Conservation (phyloP, 768 basidiomycete species). For the Phylloporus sp. region DNA sequence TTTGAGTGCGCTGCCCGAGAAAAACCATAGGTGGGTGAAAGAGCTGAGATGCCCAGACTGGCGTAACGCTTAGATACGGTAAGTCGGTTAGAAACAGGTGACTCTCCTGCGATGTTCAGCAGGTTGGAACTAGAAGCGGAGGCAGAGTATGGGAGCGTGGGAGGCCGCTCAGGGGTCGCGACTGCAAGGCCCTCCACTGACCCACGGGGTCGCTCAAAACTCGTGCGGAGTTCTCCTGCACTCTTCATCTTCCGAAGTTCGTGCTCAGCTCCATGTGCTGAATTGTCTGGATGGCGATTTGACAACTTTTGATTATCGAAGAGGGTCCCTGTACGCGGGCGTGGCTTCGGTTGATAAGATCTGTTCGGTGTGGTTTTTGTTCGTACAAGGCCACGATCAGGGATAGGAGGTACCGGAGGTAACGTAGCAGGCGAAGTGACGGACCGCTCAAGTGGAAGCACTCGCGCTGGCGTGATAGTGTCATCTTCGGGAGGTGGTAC, state of each 20-base stretch:
- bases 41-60: constrained; percentile 52
- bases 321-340: constrained; percentile 30
- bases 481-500: constrained; percentile 50
- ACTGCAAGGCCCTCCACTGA: constrained; percentile 24
- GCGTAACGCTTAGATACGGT: constrained; percentile 55
- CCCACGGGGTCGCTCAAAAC: constrained; percentile 26
- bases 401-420: constrained; percentile 16
- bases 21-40: constrained; percentile 31
- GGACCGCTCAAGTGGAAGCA: constrained; percentile 48
- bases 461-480: constrained; percentile 64
- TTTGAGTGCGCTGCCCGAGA: constrained; percentile 37
- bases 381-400: constrained; percentile 50
- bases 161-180: constrained; percentile 37
- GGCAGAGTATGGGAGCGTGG: constrained; percentile 46
- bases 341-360: constrained; percentile 42
- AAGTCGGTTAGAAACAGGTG: constrained; percentile 34
- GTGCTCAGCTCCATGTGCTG: constrained; percentile 43
- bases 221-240: constrained; percentile 66
- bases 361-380: constrained; percentile 73
- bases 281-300: constrained; percentile 33
- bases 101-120: constrained; percentile 32
- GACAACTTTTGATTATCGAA: constrained; percentile 21
- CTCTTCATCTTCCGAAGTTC: constrained; percentile 84
- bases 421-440: constrained; percentile 44
- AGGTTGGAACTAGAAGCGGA: constrained; percentile 72